These are phyloP conservation scores for Colletotrichum sp. DNA, from an alignment of 2,329 filamentous ascomycete genomes.

Conservation along the genomic window DNA sequence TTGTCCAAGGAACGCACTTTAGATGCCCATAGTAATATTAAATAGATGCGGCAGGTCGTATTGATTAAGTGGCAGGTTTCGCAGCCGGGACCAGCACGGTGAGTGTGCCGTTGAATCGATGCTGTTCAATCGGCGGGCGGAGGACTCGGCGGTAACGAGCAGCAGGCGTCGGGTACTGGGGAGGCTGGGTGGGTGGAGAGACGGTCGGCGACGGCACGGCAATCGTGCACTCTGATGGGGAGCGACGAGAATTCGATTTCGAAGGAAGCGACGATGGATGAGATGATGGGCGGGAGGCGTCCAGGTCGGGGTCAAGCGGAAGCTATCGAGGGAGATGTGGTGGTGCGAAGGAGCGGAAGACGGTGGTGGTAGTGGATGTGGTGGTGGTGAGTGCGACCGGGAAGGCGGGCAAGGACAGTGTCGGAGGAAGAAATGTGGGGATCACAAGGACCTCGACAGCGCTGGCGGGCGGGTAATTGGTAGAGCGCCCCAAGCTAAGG, in stretches of 20 bases:
- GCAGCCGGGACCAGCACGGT: background rate
- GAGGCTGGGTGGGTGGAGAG: background rate
- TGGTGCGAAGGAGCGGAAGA: constrained; percentile 17
- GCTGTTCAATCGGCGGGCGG: background rate
- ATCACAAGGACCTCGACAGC: constrained; percentile 16
- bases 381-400: constrained; percentile 14
- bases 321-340: constrained; percentile 20
- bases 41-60: no score
- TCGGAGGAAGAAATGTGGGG: constrained; percentile 22
- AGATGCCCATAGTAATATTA: constrained; percentile 20
- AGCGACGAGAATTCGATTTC: background rate
- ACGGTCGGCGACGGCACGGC: background rate
- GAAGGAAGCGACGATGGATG: constrained; percentile 3
- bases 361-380: background rate
- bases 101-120: background rate
- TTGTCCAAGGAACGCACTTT: background rate
- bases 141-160: constrained; percentile 2
- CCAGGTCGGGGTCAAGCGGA: constrained; percentile 6
- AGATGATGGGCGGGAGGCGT: constrained; percentile 4
- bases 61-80: background rate
- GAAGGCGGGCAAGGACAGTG: constrained; percentile 19
- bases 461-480: constrained; percentile 16
- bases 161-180: background rate
- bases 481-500: constrained; percentile 6
- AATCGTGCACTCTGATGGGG: background rate